Conservation (phyloP, 768 basidiomycete species). For the Flagelloscypha sp. region DNA sequence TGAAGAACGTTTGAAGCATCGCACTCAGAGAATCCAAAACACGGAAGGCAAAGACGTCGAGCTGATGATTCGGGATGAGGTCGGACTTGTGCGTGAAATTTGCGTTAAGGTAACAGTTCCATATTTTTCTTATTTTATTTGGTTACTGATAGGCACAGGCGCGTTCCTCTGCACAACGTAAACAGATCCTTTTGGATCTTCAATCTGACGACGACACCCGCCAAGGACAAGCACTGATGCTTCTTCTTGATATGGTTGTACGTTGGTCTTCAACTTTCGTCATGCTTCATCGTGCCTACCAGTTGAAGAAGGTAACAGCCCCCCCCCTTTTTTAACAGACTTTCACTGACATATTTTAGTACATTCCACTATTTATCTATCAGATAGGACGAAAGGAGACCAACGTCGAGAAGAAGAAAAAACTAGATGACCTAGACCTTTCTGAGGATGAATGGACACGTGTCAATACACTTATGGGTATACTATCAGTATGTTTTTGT, state of each 20-base stretch:
- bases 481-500: constrained; percentile 13
- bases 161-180: constrained; percentile 19
- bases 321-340: neutral
- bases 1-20: no score
- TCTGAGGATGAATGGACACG: constrained; percentile 15
- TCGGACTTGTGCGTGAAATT: constrained; percentile 20
- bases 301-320: constrained; percentile 13
- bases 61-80: constrained; percentile 13
- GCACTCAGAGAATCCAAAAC: no score
- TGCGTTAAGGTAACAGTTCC: constrained; percentile 16
- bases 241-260: constrained; percentile 23
- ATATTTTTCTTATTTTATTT: neutral
- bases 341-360: constrained; percentile 6
- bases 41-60: constrained; percentile 2
- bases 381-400: constrained; percentile 15
- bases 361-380: constrained; percentile 16
- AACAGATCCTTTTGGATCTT: constrained; percentile 14
- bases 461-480: constrained; percentile 11
- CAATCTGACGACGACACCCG: constrained; percentile 8
- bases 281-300: constrained; percentile 17
- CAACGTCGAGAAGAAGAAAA: constrained; percentile 9
- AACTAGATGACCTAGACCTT: constrained; percentile 12
- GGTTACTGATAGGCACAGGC: constrained; percentile 7
- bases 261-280: constrained; percentile 25
- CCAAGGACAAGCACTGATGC: constrained; percentile 4